phyloP scores from a whole-genome alignment of 495 filamentous ascomycete species.

The Aspergillus ostianus region DNA sequence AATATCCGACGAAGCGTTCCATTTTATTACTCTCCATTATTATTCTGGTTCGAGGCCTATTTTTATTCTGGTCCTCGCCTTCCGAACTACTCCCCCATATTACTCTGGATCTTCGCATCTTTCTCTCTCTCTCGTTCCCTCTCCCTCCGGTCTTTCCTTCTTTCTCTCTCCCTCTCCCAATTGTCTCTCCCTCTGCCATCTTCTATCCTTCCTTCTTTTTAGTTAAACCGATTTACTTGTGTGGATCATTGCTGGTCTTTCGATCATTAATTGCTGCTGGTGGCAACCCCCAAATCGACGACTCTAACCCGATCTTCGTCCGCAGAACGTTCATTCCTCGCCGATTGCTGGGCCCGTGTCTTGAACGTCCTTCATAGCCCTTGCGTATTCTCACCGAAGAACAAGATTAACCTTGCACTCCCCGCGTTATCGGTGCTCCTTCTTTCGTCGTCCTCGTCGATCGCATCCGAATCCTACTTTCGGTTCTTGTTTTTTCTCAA shows the following conservation, averaged over 20 bases:
- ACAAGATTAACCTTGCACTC: constrained; percentile 9
- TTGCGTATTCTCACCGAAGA: constrained; percentile 30
- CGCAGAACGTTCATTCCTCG: constrained; percentile 22
- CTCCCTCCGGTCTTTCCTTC: constrained; percentile 20
- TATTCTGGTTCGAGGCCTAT: background rate
- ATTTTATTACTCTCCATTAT: constrained; percentile 5
- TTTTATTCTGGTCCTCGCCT: constrained; percentile 6
- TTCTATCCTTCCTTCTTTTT: constrained; percentile 6
- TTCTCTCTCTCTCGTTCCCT: constrained; percentile 17
- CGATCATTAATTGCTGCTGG: constrained; percentile 26
- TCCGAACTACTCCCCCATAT: constrained; percentile 21
- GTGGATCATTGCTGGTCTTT: constrained; percentile 15
- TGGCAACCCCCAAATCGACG: constrained; percentile 27
- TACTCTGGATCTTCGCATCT: constrained; percentile 21
- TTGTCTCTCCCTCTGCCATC: constrained; percentile 15
- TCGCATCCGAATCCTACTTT: constrained; percentile 10
- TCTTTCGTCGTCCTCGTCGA: constrained; percentile 16
- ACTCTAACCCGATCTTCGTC: background rate
- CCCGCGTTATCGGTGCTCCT: constrained; percentile 15
- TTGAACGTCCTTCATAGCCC: constrained; percentile 23
- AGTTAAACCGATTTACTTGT: background rate
- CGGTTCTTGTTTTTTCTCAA: constrained; percentile 3
- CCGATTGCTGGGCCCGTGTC: constrained; percentile 16
- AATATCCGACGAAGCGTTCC: background rate
- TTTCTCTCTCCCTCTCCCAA: constrained; percentile 26